Base-by-base conservation (phyloP, 352 stramenopile genomes). In the Phytophthora hybrid region DNA sequence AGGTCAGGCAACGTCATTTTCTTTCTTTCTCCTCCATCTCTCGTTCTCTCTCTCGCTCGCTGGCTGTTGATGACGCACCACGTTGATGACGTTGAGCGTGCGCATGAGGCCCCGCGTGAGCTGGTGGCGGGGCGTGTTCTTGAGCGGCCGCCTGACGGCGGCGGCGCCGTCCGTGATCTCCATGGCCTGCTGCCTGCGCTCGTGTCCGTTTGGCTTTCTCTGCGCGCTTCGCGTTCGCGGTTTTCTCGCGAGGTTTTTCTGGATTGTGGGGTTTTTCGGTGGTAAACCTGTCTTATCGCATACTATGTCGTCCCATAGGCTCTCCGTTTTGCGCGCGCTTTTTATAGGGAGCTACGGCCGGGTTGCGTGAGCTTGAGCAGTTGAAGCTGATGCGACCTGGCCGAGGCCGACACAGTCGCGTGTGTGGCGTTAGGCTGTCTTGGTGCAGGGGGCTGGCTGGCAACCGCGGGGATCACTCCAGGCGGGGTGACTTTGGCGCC, bases 51-150 rank as follows among this genome's bases (percentile, higher is more conserved):
- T 52, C 8, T 51, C 16, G 7, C n/a, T 13, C 18, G 10, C 37
- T n/a, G n/a, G n/a, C n/a, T 18, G 44, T 32, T 6, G 7, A 2
- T 1, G 44, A 78, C 78, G 76, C 77, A 94, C 89, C 70, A 78
- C 59, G 81, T 99, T 99, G 80, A 99, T 99, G 55, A 89, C 71
- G 77, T 98, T 99, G 81, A 99, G 98, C 16, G 98, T 99, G 73
- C 97, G 85, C 80, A 99, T 97, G 47, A 99, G 89, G 21, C 89
- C 79, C 8, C 96, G 72, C 34, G 93, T 98, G 65, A 99, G 90
- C 85, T 98, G 81, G 49, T 82, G 47, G 55, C 88, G 66, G 31
- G 85, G 87, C 59, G 75, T 77, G 49, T 84, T 67, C 21, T 75
- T 74, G 32, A 79, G 69, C 47, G 63, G 26, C 37, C 84, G 84